Evolutionary conservation across 305 asterid species (phyloP).

Genomic region (Rubia occidens): DNA sequence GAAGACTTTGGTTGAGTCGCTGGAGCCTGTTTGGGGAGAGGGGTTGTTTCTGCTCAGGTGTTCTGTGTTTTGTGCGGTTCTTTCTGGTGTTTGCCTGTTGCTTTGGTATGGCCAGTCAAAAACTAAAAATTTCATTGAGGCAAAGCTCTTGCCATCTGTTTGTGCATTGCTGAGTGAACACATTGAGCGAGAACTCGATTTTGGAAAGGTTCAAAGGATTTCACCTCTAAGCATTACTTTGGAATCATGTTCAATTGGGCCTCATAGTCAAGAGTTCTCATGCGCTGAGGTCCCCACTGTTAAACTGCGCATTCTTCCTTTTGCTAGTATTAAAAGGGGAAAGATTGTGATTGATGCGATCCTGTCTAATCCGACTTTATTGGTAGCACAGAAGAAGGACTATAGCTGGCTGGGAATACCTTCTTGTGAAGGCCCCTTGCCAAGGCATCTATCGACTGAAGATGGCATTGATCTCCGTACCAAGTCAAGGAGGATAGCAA

Average conservation of each 20-base stretch:
- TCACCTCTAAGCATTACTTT: slow-evolving; percentile 88
- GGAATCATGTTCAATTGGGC: slow-evolving; percentile 90
- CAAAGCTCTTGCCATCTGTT: slow-evolving; percentile 71
- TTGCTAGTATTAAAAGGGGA: slow-evolving; percentile 86
- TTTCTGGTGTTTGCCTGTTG: slow-evolving; percentile 77
- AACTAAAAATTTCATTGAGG: slow-evolving; percentile 70
- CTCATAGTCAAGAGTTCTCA: slow-evolving; percentile 84
- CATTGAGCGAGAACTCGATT: slow-evolving; percentile 76
- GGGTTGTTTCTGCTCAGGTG: slow-evolving; percentile 84
- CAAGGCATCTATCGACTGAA: slow-evolving; percentile 67
- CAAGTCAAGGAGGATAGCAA: slow-evolving; percentile 65
- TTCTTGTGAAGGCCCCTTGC: slow-evolving; percentile 50
- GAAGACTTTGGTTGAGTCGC: slow-evolving; percentile 51
- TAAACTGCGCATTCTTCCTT: slow-evolving; percentile 81
- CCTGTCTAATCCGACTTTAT: slow-evolving; percentile 59
- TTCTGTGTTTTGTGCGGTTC: slow-evolving; percentile 63
- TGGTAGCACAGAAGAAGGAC: slow-evolving; percentile 76
- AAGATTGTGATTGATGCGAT: slow-evolving; percentile 87
- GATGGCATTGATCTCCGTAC: slow-evolving; percentile 95
- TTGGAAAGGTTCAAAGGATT: slow-evolving; percentile 79
- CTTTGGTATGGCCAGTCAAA: slow-evolving; percentile 78
- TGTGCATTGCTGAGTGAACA: slow-evolving; percentile 59
- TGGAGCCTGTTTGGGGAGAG: slow-evolving; percentile 80
- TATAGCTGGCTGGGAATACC: slow-evolving; percentile 94
- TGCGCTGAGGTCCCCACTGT: slow-evolving; percentile 77